Conservation (phyloP, 2,329 filamentous ascomycete genomes). For the Hypomyces perniciosus region DNA sequence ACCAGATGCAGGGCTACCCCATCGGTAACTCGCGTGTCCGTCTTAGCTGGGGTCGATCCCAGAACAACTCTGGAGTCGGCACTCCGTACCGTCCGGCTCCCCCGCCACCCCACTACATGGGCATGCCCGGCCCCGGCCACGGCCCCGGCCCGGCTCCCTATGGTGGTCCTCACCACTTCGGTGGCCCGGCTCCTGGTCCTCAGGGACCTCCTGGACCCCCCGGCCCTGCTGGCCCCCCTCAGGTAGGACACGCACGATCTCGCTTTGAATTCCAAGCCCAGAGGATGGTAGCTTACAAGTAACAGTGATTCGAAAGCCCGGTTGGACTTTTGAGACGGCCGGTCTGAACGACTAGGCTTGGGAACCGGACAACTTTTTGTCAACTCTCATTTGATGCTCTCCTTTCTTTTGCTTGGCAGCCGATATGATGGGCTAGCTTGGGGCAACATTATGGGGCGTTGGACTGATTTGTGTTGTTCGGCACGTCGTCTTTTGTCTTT, state of each 20-base stretch:
- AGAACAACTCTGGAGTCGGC: slow-evolving; percentile 98
- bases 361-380: slow-evolving; percentile 16
- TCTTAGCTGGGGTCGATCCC: slow-evolving; percentile 93
- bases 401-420: slow-evolving; percentile 19
- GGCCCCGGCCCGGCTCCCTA: slow-evolving; percentile 38
- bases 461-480: slow-evolving; percentile 21
- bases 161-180: slow-evolving; percentile 30
- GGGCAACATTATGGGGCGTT: slow-evolving; percentile 23
- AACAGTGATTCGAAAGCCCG: slow-evolving; percentile 14
- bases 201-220: slow-evolving; percentile 33
- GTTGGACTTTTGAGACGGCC: slow-evolving; percentile 9
- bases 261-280: background rate
- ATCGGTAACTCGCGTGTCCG: slow-evolving; percentile 98
- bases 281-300: slow-evolving; percentile 2
- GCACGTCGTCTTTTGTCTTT: slow-evolving; percentile 14
- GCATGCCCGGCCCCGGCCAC: slow-evolving; percentile 39
- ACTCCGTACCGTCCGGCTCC: slow-evolving; percentile 96
- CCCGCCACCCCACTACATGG: slow-evolving; percentile 51
- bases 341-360: slow-evolving; percentile 4
- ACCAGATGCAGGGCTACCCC: slow-evolving; percentile 99
- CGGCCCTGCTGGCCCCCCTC: slow-evolving; percentile 31
- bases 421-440: slow-evolving; percentile 17
- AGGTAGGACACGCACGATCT: slow-evolving; percentile 25
- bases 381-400: slow-evolving; percentile 18
- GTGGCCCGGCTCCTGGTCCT: slow-evolving; percentile 32